Evolutionary conservation across 2,329 filamentous ascomycete species (phyloP).

Genomic region (Botrytis aclada): DNA sequence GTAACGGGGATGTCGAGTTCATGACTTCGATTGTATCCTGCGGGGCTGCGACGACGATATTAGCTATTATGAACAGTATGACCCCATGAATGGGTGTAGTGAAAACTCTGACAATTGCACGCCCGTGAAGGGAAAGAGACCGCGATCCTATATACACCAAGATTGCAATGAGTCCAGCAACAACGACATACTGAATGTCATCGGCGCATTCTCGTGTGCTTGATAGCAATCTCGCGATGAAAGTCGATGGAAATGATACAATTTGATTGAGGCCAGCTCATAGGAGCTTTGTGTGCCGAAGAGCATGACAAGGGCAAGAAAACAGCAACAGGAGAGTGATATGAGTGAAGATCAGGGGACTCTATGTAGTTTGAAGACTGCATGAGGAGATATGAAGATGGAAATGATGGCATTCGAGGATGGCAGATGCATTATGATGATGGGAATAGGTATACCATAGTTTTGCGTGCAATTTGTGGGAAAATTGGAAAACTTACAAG

Average conservation of each 20-base stretch:
- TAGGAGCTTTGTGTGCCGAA: slow-evolving; percentile 22
- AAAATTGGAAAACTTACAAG: slow-evolving; percentile 40
- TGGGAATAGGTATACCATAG: slow-evolving; percentile 17
- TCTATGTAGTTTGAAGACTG: slow-evolving; percentile 21
- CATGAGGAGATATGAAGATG: slow-evolving; percentile 25
- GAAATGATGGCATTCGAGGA: slow-evolving; percentile 20
- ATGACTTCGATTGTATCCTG: slow-evolving; percentile 58
- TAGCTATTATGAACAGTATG: slow-evolving; percentile 40
- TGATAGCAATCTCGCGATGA: slow-evolving; percentile 25
- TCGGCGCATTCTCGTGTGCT: slow-evolving; percentile 36
- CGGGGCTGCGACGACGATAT: slow-evolving; percentile 54
- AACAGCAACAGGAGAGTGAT: slow-evolving; percentile 11
- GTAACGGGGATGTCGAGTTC: slow-evolving; percentile 58
- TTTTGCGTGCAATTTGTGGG: slow-evolving; percentile 18
- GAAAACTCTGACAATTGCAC: slow-evolving; percentile 26
- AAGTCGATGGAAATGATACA: slow-evolving; percentile 32
- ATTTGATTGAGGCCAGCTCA: slow-evolving; percentile 29
- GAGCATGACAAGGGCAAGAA: slow-evolving; percentile 2
- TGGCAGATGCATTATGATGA: slow-evolving; percentile 32
- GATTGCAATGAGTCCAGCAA: slow-evolving; percentile 21
- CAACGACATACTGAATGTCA: slow-evolving; percentile 22
- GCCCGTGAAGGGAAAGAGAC: slow-evolving; percentile 25
- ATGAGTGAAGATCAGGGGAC: slow-evolving; percentile 10
- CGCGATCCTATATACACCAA: slow-evolving; percentile 29
- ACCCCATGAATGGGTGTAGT: slow-evolving; percentile 24